phyloP scores from a whole-genome alignment of 768 basidiomycete species.

The Coprinopsis cinerea region DNA sequence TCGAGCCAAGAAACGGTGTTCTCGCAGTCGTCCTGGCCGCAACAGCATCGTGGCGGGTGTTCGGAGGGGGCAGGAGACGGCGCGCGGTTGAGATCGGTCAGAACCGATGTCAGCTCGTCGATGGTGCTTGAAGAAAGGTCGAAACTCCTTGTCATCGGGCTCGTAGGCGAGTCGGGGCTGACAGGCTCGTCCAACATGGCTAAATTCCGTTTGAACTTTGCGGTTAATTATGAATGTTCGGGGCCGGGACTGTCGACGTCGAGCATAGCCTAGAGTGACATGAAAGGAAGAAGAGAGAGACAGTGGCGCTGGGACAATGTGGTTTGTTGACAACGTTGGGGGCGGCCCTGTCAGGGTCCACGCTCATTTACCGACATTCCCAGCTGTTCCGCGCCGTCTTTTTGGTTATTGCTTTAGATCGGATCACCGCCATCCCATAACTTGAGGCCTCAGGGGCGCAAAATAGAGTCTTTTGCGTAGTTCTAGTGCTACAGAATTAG shows the following conservation, averaged over 20 bases:
- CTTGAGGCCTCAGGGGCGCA: no score
- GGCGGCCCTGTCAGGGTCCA: no score
- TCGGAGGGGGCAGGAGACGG: constrained; percentile 65
- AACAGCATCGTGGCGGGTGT: constrained; percentile 51
- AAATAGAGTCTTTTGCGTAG: neutral
- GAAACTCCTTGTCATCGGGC: constrained; percentile 37
- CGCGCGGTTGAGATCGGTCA: constrained; percentile 66
- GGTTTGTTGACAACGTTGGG: neutral
- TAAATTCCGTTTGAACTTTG: constrained; percentile 15
- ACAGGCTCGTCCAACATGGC: constrained; percentile 23
- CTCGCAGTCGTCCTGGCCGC: constrained; percentile 60
- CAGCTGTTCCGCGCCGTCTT: no score
- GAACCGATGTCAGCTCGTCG: constrained; percentile 72
- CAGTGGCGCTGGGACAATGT: neutral
- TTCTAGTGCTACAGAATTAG: neutral
- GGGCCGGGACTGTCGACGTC: neutral
- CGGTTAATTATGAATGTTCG: neutral
- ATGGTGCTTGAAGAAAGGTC: constrained; percentile 56
- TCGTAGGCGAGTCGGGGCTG: constrained; percentile 43
- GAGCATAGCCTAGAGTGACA: neutral
- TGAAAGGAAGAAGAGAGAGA: neutral
- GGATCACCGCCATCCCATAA: no score
- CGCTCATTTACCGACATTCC: no score
- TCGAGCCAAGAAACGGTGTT: constrained; percentile 56
- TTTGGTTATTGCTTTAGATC: no score